Evolutionary conservation across 2,329 filamentous ascomycete species (phyloP).

Genomic region (Epichloe glyceriae): DNA sequence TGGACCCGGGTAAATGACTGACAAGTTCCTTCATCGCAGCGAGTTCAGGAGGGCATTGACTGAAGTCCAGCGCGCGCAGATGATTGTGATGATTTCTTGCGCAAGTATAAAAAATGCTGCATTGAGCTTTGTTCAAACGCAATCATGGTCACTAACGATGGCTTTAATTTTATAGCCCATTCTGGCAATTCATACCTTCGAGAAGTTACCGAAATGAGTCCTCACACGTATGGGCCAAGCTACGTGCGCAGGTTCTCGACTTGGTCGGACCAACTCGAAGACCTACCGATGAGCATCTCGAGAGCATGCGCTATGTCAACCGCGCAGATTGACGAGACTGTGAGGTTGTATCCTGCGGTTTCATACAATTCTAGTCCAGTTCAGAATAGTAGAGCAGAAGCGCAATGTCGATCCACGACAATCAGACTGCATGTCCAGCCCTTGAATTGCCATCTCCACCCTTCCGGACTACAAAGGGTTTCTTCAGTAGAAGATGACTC

Average conservation of each 20-base stretch:
- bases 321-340: slow-evolving; percentile 63
- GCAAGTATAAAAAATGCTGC: slow-evolving; percentile 4
- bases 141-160: slow-evolving; percentile 12
- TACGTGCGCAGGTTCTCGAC: slow-evolving; percentile 59
- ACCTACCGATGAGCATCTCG: slow-evolving; percentile 69
- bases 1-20: neutral
- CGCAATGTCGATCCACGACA: too few relatives aligned
- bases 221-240: slow-evolving; percentile 51
- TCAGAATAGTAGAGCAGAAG: too few relatives aligned
- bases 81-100: slow-evolving; percentile 11
- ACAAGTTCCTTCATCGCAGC: slow-evolving; percentile 24
- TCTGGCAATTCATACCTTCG: slow-evolving; percentile 51
- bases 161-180: slow-evolving; percentile 30
- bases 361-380: slow-evolving; percentile 46
- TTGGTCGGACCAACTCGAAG: slow-evolving; percentile 48
- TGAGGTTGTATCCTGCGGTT: slow-evolving; percentile 65
- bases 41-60: slow-evolving; percentile 73
- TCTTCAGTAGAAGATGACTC: neutral
- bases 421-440: too few relatives aligned
- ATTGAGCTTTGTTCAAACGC: neutral
- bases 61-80: slow-evolving; percentile 62
- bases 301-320: slow-evolving; percentile 73
- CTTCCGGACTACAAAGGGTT: too few relatives aligned
- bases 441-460: too few relatives aligned
- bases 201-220: slow-evolving; percentile 48